phyloP scores from a whole-genome alignment of 768 basidiomycete species.

The Termitomyces sp. region DNA sequence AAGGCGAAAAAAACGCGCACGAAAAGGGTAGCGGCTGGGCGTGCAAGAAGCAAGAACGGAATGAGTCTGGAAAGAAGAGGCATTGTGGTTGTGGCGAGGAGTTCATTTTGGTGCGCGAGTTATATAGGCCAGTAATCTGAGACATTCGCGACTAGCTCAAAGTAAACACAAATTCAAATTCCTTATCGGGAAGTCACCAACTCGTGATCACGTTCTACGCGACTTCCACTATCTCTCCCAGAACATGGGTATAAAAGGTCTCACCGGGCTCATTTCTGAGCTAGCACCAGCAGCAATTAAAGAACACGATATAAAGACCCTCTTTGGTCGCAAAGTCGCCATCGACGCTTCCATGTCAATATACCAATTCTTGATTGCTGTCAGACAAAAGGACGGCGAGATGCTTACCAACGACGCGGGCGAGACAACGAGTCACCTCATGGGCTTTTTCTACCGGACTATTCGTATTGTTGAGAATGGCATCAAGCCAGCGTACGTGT shows the following conservation, averaged over 20 bases:
- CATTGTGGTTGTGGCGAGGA: not conserved
- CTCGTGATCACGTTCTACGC: not conserved
- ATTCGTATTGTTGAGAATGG: constrained; percentile 98
- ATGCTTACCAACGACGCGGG: constrained; percentile 96
- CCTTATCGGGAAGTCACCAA: not conserved
- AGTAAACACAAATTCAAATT: not conserved
- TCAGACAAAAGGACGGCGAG: constrained; percentile 94
- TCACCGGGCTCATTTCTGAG: constrained; percentile 85
- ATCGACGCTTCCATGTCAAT: constrained; percentile 98
- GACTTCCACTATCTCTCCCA: constrained; percentile 1
- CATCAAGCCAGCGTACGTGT: constrained; percentile 96
- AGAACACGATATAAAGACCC: constrained; percentile 94
- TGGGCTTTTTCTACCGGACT: constrained; percentile 98
- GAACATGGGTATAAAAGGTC: constrained; percentile 91
- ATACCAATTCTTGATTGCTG: constrained; percentile 97
- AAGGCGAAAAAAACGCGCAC: not conserved
- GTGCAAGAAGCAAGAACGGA: constrained; percentile 10
- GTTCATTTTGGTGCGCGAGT: not conserved
- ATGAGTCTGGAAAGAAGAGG: constrained; percentile 4
- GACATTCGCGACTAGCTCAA: constrained; percentile 1
- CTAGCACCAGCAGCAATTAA: constrained; percentile 86
- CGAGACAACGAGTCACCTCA: constrained; percentile 96
- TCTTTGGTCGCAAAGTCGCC: constrained; percentile 97
- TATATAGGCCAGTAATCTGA: constrained; percentile 8
- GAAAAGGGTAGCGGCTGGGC: constrained; percentile 1